Conservation (phyloP, 2,329 filamentous ascomycete species). For the Blastomyces gilchristii region DNA sequence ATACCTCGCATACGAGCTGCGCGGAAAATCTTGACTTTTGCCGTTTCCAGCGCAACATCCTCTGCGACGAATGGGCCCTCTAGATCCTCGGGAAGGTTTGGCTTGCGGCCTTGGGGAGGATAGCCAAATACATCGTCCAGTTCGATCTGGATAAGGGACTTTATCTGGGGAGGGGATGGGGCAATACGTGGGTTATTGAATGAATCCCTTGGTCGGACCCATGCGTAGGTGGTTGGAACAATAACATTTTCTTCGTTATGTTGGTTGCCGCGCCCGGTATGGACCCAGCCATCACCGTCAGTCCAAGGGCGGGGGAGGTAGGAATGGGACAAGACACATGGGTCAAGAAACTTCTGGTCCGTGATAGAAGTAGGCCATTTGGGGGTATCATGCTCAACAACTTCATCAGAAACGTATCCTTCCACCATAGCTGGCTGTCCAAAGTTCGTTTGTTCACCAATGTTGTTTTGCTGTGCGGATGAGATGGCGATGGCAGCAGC, state of each 20-base stretch:
- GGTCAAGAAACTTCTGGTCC: neutral
- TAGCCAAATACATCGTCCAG: conserved; percentile 26
- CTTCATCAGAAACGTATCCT: neutral
- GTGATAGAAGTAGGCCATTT: neutral
- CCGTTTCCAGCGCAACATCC: conserved; percentile 19
- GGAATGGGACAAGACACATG: neutral
- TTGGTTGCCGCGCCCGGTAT: conserved; percentile 24
- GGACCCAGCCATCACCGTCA: conserved; percentile 24
- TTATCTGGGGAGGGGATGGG: conserved; percentile 21
- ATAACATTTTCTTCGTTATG: conserved; percentile 23
- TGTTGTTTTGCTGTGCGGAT: neutral
- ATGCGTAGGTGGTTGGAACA: conserved; percentile 19
- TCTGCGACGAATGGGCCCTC: conserved; percentile 18
- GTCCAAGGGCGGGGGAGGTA: conserved; percentile 19
- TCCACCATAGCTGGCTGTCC: neutral
- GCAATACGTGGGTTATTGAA: conserved; percentile 22
- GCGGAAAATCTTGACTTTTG: conserved; percentile 19
- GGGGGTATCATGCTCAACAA: neutral
- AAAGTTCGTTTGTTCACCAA: neutral
- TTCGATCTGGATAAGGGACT: conserved; percentile 21
- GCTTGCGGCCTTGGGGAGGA: conserved; percentile 24
- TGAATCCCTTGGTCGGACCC: conserved; percentile 21
- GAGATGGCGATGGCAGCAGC: neutral
- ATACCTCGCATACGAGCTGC: conserved; percentile 19
- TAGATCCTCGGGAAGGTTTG: conserved; percentile 20